Percentiles rank a stretch among this genome's conserved stretches.
Conservation (phyloP, 1,284 basidiomycete species). For the Puccinia coronata region DNA sequence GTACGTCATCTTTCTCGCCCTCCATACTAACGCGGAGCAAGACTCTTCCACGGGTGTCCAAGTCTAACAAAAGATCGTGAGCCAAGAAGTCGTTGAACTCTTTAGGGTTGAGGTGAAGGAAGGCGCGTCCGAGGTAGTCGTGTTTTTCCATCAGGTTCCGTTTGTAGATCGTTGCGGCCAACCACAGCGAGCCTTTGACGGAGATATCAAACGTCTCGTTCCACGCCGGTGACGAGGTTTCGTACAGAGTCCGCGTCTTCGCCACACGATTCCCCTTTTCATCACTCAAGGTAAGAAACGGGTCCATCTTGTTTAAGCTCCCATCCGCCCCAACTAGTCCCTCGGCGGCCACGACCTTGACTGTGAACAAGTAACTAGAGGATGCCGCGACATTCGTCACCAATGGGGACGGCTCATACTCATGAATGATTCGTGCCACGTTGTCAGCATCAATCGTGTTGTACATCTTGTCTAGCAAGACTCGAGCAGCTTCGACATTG, state of each 20-base stretch:
- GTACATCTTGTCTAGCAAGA: constrained; percentile 90
- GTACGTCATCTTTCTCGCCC: constrained; percentile 95
- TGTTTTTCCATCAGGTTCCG: constrained; percentile 70
- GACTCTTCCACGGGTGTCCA: constrained; percentile 84
- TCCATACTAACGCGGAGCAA: constrained; percentile 94
- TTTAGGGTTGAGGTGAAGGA: constrained; percentile 85
- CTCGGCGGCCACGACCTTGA: constrained; percentile 90
- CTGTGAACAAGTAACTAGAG: constrained; percentile 80
- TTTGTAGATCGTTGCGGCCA: constrained; percentile 92
- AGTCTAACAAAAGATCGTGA: constrained; percentile 87
- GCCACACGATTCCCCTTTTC: constrained; percentile 84
- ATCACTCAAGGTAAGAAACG: constrained; percentile 91
- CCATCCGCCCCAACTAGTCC: constrained; percentile 73
- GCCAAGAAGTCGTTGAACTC: constrained; percentile 85
- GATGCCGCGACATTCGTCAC: constrained; percentile 54
- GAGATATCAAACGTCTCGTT: constrained; percentile 96
- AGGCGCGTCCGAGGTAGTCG: constrained; percentile 85
- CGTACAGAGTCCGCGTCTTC: constrained; percentile 94
- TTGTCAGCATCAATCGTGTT: constrained; percentile 86
- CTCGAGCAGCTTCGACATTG: constrained; percentile 89
- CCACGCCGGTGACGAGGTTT: constrained; percentile 86
- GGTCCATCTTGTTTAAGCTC: constrained; percentile 74
- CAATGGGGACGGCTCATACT: constrained; percentile 61
- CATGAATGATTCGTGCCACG: constrained; percentile 67
- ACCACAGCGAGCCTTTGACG: constrained; percentile 77